Evolutionary conservation across 1,284 basidiomycete species (phyloP).

Genomic region (Tilletiaria anomala): DNA sequence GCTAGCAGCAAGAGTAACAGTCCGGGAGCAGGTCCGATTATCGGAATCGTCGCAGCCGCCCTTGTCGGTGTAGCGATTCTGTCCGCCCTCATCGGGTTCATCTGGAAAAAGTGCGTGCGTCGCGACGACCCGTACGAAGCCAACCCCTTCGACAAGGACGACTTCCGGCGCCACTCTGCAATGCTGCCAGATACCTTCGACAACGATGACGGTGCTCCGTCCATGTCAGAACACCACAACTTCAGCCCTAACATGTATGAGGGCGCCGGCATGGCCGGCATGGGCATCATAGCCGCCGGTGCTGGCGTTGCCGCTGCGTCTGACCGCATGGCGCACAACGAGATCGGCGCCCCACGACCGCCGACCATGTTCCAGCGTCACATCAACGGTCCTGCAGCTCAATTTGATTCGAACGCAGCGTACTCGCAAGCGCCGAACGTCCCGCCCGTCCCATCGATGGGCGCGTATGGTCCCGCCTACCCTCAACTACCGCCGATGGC

Average conservation of each 20-base stretch:
- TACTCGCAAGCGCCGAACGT: too few species aligned
- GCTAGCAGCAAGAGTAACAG: too few species aligned
- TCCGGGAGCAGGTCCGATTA: slow-evolving; percentile 37
- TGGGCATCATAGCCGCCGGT: slow-evolving; percentile 9
- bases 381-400: too few species aligned
- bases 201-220: slow-evolving; percentile 19
- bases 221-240: slow-evolving; percentile 23
- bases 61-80: slow-evolving; percentile 37
- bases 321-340: too few species aligned
- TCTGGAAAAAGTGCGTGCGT: slow-evolving; percentile 32
- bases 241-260: slow-evolving; percentile 11
- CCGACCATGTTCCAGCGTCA: slow-evolving; percentile 39
- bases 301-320: slow-evolving; percentile 16
- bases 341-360: slow-evolving; percentile 35
- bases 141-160: slow-evolving; percentile 37
- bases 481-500: slow-evolving; percentile 25
- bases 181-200: slow-evolving; percentile 35
- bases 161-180: slow-evolving; percentile 33
- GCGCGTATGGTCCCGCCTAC: too few species aligned
- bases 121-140: slow-evolving; percentile 34
- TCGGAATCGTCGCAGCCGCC: slow-evolving; percentile 39
- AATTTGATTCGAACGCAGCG: too few species aligned
- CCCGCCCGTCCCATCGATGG: too few species aligned
- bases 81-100: slow-evolving; percentile 32
- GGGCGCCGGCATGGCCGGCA: slow-evolving; percentile 9